Base-by-base conservation (phyloP, 1,139 yeast species). In the Yamadazyma spencermartinsiae region DNA sequence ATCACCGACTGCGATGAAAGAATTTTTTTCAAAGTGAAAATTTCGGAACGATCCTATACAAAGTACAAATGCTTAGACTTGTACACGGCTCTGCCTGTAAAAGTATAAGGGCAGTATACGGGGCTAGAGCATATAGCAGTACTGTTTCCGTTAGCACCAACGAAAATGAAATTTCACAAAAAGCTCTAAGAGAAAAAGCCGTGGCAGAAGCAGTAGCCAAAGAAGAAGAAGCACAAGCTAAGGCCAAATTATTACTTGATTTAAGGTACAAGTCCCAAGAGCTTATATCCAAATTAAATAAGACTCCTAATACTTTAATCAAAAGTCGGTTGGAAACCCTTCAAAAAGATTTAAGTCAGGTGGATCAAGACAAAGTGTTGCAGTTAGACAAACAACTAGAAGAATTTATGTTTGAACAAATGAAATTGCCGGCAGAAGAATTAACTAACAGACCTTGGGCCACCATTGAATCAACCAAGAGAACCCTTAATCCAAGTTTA, bases 151-250 rank as follows among this genome's bases (percentile, higher is more conserved):
- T 17, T 13, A 13, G 17, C 10, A 5, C 15, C 14, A 14, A 26
- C 11, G 20, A 16, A 4, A 4, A 30, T 17, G 31, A 38, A n/a
- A 39, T 50, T 26, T 47, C 57, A 12, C 68, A 62, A 42, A 63
- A 59, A 41, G 65, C 60, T 40, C 46, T 61, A 24, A 65, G 76
- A 51, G 76, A 71, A 45, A 58, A 50, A 43, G 72, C 72, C 2
- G 51, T 71, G 33, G 72, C 74, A 1, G 74, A 69, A 43, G 75
- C 76, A 0, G 58, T 69, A 27, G 75, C 76, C 4, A 58, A 60
- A 43, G 76, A 71, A 47, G 75, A 69, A 57, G 74, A 63, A 43
- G 66, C 65, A 20, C 55, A 61, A 26, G 62, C 65, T 16, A 63
- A 52, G 40, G 62, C 66, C 24, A 68, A 68, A 43, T 58, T 61